Evolutionary conservation across 2,329 filamentous ascomycete genomes (phyloP), one percentile per base, ranked within the genome.

Genomic region (Venturia aucupariae): DNA sequence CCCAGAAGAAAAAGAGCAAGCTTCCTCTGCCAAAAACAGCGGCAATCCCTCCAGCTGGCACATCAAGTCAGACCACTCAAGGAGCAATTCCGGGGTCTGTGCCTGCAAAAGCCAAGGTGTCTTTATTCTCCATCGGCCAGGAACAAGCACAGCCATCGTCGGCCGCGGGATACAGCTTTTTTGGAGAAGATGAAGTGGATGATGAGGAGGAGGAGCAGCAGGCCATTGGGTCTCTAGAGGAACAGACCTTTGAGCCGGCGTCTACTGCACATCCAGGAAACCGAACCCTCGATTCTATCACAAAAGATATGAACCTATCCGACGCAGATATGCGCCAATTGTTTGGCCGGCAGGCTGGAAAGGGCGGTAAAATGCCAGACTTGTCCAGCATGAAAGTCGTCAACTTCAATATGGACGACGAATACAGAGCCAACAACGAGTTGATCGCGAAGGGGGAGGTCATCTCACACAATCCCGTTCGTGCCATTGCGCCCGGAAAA

Each of bases 361-460:
- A 81, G 27, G 71, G 73, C 55, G 64, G 65, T 38, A 73, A 73
- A n/a, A 68, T 65, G 39, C 72, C 72, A 41, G 75, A 75, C 64
- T 68, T 78, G 8, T 79, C 83, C n/a, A 80, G 80, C 2, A 80
- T 84, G n/a, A 86, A 84, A 54, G 82, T 96, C 44, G 82, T 92
- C 67, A 92, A 89, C 71, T 96, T 97, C 82, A 90, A 96, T 77
- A 92, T 91, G 68, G 91, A 95, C 73, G 79, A 81, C 65, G 92
- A 97, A 77, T 97, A 97, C 75, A 84, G 83, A 30, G 85, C 89
- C 70, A 97, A 97, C 74, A 90, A 96, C 76, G 81, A 82, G 68
- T 73, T 95, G 27, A 84, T 90, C 13, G 84, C 86, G 22, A 79
- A 84, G 61, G 88, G 89, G 71, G 85, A 92, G 73, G 79, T 86